These are phyloP conservation scores for Barbarea vulgaris DNA, from an alignment of 345 rosid species.

Conservation along the genomic window DNA sequence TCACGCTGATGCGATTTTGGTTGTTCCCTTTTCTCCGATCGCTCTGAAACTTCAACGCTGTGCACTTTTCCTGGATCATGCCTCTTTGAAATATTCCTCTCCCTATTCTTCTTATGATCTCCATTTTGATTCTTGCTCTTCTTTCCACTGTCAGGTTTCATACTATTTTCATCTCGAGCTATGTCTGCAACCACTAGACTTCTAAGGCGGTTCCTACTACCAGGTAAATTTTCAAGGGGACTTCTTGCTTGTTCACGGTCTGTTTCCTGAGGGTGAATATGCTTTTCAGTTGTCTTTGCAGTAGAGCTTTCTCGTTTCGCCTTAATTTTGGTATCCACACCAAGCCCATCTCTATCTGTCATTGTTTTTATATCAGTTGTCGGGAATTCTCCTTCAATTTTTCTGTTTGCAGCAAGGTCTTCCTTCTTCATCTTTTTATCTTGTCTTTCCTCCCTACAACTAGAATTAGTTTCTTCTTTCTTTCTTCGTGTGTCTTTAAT, in stretches of 20 bases:
- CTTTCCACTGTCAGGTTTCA: slow-evolving; percentile 50
- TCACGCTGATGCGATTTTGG: slow-evolving; percentile 56
- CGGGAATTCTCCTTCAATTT: slow-evolving; percentile 21
- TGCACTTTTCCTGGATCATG: slow-evolving; percentile 52
- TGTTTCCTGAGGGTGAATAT: slow-evolving; percentile 43
- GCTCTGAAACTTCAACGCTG: slow-evolving; percentile 50
- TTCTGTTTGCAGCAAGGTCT: slow-evolving; percentile 25
- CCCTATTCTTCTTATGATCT: slow-evolving; percentile 49
- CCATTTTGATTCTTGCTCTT: slow-evolving; percentile 55
- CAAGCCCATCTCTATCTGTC: slow-evolving; percentile 31
- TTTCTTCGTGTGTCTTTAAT: slow-evolving; percentile 42
- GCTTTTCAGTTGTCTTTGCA: slow-evolving; percentile 38
- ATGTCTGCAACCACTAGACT: slow-evolving; percentile 48
- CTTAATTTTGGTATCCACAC: slow-evolving; percentile 19
- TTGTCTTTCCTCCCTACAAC: slow-evolving; percentile 30
- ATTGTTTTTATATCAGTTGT: slow-evolving; percentile 17
- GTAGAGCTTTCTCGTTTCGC: slow-evolving; percentile 17
- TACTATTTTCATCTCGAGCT: slow-evolving; percentile 43
- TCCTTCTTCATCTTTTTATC: slow-evolving; percentile 33
- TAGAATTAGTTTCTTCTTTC: slow-evolving; percentile 32
- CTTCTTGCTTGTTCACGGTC: slow-evolving; percentile 37
- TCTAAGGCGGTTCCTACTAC: slow-evolving; percentile 53
- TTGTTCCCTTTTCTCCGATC: slow-evolving; percentile 55
- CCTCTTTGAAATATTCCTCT: slow-evolving; percentile 45
- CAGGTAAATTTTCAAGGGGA: slow-evolving; percentile 42